Conservation (phyloP, 108 stramenopile species). For the Cyclotella distinguenda region DNA sequence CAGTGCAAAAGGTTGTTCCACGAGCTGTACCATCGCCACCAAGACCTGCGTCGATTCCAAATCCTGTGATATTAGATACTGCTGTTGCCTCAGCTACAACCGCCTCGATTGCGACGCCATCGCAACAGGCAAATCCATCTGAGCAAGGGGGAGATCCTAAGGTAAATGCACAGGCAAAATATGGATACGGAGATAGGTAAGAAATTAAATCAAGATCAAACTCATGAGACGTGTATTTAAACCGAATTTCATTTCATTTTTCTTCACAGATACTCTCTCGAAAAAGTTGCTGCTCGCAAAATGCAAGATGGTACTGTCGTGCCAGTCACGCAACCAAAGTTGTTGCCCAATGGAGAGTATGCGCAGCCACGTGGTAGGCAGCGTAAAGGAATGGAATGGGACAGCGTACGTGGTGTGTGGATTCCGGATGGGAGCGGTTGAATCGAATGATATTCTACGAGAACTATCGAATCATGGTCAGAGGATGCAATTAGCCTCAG, state of each 20-base stretch:
- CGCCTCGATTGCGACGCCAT: not conserved
- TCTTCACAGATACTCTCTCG: conserved; percentile 61
- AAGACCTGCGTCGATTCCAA: not conserved
- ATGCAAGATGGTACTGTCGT: conserved; percentile 70
- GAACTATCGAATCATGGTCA: too few species aligned
- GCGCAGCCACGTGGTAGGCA: conserved; percentile 70
- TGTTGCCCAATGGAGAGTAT: conserved; percentile 62
- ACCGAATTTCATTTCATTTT: not conserved
- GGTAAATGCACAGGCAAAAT: conserved; percentile 18
- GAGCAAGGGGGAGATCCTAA: conserved; percentile 14
- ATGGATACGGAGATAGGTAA: conserved; percentile 23
- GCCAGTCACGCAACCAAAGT: conserved; percentile 67
- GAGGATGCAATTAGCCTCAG: too few species aligned
- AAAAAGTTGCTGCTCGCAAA: conserved; percentile 57
- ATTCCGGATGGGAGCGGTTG: conserved; percentile 36
- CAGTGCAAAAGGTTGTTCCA: conserved; percentile 1
- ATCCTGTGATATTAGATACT: conserved; percentile 5
- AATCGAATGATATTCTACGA: not conserved
- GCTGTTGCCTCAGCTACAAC: not conserved
- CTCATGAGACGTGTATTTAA: not conserved
- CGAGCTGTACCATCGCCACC: not conserved
- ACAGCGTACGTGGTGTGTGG: conserved; percentile 74
- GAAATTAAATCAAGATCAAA: not conserved
- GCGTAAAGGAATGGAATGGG: conserved; percentile 85
- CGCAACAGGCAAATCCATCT: not conserved